phyloP scores from a whole-genome alignment of 805 yeast species.

The Starmerella sp. region DNA sequence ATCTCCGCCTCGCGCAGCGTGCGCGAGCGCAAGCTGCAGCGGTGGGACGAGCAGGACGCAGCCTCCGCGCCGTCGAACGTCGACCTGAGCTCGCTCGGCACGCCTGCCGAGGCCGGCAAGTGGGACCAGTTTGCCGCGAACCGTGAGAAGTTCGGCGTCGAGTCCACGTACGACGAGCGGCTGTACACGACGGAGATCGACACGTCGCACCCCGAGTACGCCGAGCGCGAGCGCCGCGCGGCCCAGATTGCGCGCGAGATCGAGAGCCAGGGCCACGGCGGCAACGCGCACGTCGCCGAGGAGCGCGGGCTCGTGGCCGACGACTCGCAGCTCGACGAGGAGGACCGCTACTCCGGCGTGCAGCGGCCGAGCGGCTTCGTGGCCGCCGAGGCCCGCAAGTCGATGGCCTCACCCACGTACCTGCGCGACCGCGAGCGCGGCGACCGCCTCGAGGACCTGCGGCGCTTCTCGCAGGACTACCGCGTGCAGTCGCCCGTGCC shows the following conservation, averaged over 20 bases:
- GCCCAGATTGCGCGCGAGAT: conserved; percentile 74
- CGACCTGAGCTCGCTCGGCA: conserved; percentile 12
- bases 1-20: conserved; percentile 43
- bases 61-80: conserved; percentile 14
- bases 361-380: conserved; percentile 34
- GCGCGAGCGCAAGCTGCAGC: conserved; percentile 60
- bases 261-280: conserved; percentile 50
- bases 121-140: conserved; percentile 98
- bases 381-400: conserved; percentile 17
- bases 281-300: conserved; percentile 76
- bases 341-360: conserved; percentile 91
- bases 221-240: conserved; percentile 54
- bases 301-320: conserved; percentile 72
- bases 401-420: conserved; percentile 25
- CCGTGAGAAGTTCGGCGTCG: conserved; percentile 77
- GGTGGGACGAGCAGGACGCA: conserved; percentile 55
- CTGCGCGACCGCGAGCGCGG: conserved; percentile 25
- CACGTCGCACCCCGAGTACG: conserved; percentile 61
- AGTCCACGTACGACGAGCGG: conserved; percentile 72
- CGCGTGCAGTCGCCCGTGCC: conserved; percentile 51
- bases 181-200: conserved; percentile 73
- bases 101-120: conserved; percentile 11
- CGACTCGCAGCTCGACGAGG: conserved; percentile 86
- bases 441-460: conserved; percentile 35
- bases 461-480: conserved; percentile 70